phyloP scores from a whole-genome alignment of 1,284 basidiomycete genomes.

The Pascua guehoae region DNA sequence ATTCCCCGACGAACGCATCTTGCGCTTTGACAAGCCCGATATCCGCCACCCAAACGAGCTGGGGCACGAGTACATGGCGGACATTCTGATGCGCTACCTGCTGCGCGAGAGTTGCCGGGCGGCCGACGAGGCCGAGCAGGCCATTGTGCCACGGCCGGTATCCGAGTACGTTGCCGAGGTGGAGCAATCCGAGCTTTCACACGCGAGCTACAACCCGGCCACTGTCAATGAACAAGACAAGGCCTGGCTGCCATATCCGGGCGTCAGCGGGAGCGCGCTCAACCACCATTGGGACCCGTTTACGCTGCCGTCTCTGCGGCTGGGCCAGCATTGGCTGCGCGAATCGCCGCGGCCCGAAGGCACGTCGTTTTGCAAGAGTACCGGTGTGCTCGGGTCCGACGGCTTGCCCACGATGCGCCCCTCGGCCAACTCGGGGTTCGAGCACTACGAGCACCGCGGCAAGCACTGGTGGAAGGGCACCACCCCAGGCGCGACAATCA shows the following conservation, averaged over 20 bases:
- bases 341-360: neutral
- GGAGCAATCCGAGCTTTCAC: too few species aligned
- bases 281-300: constrained; percentile 1
- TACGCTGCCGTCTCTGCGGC: constrained; percentile 2
- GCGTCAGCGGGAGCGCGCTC: neutral
- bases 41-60: constrained; percentile 5
- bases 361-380: neutral
- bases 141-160: too few species aligned
- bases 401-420: neutral
- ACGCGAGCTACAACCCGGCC: too few species aligned
- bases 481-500: constrained; percentile 1
- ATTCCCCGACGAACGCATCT: neutral
- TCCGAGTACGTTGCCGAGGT: too few species aligned
- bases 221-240: too few species aligned
- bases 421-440: neutral
- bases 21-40: neutral
- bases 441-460: neutral
- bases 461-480: constrained; percentile 7
- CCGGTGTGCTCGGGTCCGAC: neutral
- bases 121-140: too few species aligned
- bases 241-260: too few species aligned
- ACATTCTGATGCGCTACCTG: constrained; percentile 4
- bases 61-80: constrained; percentile 8
- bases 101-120: neutral
- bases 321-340: neutral